Percentiles rank a stretch among this genome's conserved stretches.
Evolutionary conservation across 106 monocot genomes (phyloP).

Genomic region (Vanilla planifolia): DNA sequence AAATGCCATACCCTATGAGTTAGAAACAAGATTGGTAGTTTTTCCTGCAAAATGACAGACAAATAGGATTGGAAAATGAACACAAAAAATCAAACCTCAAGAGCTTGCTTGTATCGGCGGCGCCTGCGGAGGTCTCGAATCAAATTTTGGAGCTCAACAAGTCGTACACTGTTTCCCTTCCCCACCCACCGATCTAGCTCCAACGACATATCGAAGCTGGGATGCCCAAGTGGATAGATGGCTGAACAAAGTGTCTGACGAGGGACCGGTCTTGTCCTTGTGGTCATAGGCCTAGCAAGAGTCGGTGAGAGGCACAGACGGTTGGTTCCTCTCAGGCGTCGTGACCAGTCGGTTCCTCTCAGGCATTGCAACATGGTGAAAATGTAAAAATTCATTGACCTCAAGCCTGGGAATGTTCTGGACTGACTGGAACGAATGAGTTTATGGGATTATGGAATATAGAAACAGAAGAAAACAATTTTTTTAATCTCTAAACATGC

Average conservation of each 20-base stretch:
- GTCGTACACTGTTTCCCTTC: conserved; percentile 24
- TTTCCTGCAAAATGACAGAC: background rate
- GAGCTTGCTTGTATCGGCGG: conserved; percentile 44
- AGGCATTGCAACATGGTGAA: background rate
- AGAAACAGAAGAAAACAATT: no score
- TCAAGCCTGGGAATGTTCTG: background rate
- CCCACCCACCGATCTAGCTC: conserved; percentile 56
- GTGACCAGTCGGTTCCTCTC: background rate
- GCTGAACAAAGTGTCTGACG: conserved; percentile 22
- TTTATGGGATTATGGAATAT: no score
- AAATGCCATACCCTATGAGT: background rate
- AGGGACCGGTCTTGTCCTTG: background rate
- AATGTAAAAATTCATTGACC: background rate
- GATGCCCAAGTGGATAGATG: conserved; percentile 52
- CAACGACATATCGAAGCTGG: conserved; percentile 34
- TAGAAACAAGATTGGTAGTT: background rate
- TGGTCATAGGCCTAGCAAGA: background rate
- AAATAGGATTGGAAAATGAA: background rate
- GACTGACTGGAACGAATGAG: no score
- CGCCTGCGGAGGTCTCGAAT: conserved; percentile 56
- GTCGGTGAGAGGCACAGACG: background rate
- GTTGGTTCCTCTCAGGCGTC: background rate
- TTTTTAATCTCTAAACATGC: no score
- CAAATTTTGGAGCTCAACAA: conserved; percentile 35
- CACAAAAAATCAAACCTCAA: conserved; percentile 34